Base-by-base conservation (phyloP, 2,329 filamentous ascomycete species). In the Camillea tinctor region DNA sequence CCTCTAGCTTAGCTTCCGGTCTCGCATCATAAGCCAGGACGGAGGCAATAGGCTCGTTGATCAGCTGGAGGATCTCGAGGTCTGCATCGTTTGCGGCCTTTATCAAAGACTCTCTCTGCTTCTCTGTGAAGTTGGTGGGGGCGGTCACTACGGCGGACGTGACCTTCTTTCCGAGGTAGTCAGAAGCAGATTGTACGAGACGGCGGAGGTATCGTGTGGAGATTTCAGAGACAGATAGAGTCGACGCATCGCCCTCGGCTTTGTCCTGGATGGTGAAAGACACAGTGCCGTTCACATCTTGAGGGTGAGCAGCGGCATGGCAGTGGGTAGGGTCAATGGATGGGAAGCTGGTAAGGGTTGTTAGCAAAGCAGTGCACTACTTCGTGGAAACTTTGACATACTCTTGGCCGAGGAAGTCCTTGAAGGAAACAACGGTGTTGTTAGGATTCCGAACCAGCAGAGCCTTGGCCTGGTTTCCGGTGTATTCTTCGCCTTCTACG, bases 381-480 rank as follows among this genome's bases (percentile, higher is more conserved):
- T 54, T 30, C n/a, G 26, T 50, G 44, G 4, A 2, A 19, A 49
- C 55, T 7, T 23, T 2, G 5, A 74, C 86, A 61, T 87, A 96
- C 90, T 96, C 90, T 84, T 96, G 91, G 70, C 95, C 95, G 56
- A 99, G 79, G 77, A 93, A 97, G 73, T 99, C 95, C 78, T 93
- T 89, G 84, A 98, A 99, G 81, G 92, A 96, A 74, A 92, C 91
- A 73, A 97, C 86, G 21, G 95, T 97, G 84, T 98, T 98, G 75
- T 87, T 86, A 66, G 92, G 84, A 79, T 99, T 98, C 73, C 95
- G 90, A 68, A 98, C 85, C 60, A 98, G 86, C 80, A 98, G 94
- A 66, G 85, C 83, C 85, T 98, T 99, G 72, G 94, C 95, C 80
- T 99, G 94, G 66, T 91, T 89, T 72, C 95, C 95, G 73, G 96